phyloP scores from a whole-genome alignment of 495 filamentous ascomycete species.

The Aspergillus hancockii region DNA sequence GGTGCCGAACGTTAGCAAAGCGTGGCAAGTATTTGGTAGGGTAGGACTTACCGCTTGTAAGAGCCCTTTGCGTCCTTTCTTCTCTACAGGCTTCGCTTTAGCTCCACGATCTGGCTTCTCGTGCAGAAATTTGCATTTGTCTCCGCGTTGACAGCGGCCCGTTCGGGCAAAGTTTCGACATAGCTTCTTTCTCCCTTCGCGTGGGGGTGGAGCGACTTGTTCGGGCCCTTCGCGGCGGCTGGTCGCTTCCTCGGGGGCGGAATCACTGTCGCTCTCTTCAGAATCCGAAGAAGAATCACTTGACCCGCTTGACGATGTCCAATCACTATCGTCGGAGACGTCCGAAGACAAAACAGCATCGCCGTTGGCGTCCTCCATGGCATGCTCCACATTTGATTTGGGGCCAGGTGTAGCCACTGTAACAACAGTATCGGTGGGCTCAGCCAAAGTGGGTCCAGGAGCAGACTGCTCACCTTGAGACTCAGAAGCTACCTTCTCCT shows the following conservation, averaged over 20 bases:
- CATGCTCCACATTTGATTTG: not conserved
- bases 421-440: not conserved
- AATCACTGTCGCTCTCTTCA: constrained; percentile 37
- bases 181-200: constrained; percentile 36
- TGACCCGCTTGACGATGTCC: constrained; percentile 41
- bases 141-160: constrained; percentile 47
- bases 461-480: not conserved
- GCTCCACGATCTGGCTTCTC: constrained; percentile 33
- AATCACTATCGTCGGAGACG: constrained; percentile 32
- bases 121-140: constrained; percentile 49
- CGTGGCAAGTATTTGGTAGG: not conserved
- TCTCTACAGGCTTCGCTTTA: constrained; percentile 35
- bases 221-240: constrained; percentile 45
- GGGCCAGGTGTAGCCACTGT: not conserved
- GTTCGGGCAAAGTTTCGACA: constrained; percentile 50
- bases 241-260: constrained; percentile 43
- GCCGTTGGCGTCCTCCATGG: constrained; percentile 17
- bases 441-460: not conserved
- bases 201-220: constrained; percentile 42
- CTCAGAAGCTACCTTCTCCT: not conserved
- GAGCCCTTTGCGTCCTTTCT: constrained; percentile 46
- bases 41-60: constrained; percentile 50
- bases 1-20: not conserved
- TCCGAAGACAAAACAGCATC: constrained; percentile 16
- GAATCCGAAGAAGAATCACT: constrained; percentile 35